Base-by-base conservation (phyloP, 805 yeast genomes). In the Gaillardinia entomophila region DNA sequence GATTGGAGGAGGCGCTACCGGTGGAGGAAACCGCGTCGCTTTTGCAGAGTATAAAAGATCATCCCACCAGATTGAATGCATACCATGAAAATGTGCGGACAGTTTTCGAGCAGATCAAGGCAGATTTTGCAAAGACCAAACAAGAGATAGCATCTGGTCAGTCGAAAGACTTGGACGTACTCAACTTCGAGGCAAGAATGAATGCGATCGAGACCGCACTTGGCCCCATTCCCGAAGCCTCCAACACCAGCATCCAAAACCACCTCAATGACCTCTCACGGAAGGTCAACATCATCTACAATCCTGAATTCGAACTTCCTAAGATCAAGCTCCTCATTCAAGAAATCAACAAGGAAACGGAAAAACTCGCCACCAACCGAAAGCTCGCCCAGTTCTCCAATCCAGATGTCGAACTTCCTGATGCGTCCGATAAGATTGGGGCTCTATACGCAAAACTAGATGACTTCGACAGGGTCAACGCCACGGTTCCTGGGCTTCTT, bases 251-350 rank as follows among this genome's bases (percentile, higher is more conserved):
- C 12, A 34, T 62, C 7, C 56, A 53, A 27, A 40, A 37, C 6
- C 50, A 49, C 16, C 24, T 65, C 24, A 54, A 51, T 26, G 66
- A 62, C 24, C 37, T 64, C 31, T 42, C 37, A 3, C 47, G 70
- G 3, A 62, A 58, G 36, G 44, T 60, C 12, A 51, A 53, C 22
- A 51, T 64, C 12, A 45, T 65, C 10, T 45, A 55, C 34, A 60
- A 60, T 31, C 69, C 69, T 1, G 62, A 58, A 18, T 53, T 46
- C 36, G 50, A 51, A 11, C 27, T 60, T 23, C 48, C 35, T 11
- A 35, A 36, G 16, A 38, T 62, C 22, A 52, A 56, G 28, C 34
- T 38, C 7, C 53, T 55, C 14, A 43, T 64, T 6, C 31, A 40
- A 8, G 33, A 36, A n/a, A 34, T 61, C 19, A 46, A 46, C 15